Base-by-base conservation (phyloP, 73 alveolate genomes). In the Stentor roeselii region DNA sequence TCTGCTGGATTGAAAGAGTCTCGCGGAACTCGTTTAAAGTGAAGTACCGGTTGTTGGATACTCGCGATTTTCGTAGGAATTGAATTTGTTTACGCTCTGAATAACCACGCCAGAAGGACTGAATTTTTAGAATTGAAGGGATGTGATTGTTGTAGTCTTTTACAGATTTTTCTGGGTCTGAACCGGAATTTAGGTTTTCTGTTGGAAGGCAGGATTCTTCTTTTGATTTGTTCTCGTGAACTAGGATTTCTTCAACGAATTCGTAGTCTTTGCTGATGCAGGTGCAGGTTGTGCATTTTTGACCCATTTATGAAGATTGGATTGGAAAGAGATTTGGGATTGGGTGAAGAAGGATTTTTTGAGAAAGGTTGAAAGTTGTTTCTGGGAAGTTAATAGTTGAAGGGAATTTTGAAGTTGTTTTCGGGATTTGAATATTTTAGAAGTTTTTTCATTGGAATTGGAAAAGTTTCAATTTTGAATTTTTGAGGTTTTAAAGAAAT, bases 11-110 rank as follows among this genome's bases (percentile, higher is more conserved):
- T 0, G 91, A 76, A n/a, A 39, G 34, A 0, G 90, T 88, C 58
- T 88, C 94, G 40, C 83, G 59, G 11, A 86, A 78, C 60, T 88
- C 94, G 15, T 88, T 91, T 39, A 35, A 36, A 1, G 91, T 88
- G 39, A 88, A 88, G 86, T 88, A 88, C 83, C 77, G 84, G 75
- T 21, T n/a, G 39, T 39, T 76, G n/a, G 59, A 21, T 38, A 31
- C 39, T 27, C 39, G 84, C 36, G 27, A 27, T 41, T 76, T 76
- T 15, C 74, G 74, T 21, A 76, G 67, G 39, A 36, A 67, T 6
- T 14, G 21, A 21, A 76, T n/a, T 34, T 21, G 74, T 34, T 76
- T 76, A 21, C 84, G 32, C 1, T 76, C 84, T 39, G 14, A 32
- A 76, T 76, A 35, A 14, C 84, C 84, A n/a, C 74, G 60, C 74